phyloP scores from a whole-genome alignment of 495 filamentous ascomycete genomes.

The Apiosordaria backusii region DNA sequence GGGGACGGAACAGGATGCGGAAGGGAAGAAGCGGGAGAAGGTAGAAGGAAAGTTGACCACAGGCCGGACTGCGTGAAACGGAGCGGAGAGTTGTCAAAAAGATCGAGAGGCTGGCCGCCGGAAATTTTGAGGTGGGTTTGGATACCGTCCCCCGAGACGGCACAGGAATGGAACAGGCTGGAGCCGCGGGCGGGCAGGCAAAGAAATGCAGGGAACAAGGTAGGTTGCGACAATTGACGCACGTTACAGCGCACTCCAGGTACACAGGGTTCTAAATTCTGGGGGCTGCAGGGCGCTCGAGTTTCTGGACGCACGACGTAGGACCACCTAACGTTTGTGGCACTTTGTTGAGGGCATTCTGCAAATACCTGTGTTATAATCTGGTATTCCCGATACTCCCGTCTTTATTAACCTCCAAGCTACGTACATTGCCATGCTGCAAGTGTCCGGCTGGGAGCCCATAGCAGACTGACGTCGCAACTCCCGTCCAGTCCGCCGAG shows the following conservation, averaged over 20 bases:
- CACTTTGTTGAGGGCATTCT: conserved; percentile 3
- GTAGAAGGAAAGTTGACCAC: conserved; percentile 27
- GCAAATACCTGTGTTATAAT: not conserved
- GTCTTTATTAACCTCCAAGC: not conserved
- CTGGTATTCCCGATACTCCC: not conserved
- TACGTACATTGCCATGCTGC: not conserved
- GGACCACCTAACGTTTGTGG: not conserved
- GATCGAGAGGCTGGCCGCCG: conserved; percentile 10
- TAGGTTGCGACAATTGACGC: conserved; percentile 24
- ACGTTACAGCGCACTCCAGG: conserved; percentile 8
- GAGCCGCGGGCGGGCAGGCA: conserved; percentile 1
- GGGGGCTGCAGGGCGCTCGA: not conserved
- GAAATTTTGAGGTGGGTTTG: conserved; percentile 29
- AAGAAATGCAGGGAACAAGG: conserved; percentile 19
- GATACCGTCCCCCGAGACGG: not conserved
- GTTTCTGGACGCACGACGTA: not conserved
- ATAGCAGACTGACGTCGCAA: not conserved
- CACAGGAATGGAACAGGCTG: conserved; percentile 8
- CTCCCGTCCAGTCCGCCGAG: conserved; percentile 15
- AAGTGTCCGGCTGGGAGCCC: not conserved
- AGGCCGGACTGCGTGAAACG: conserved; percentile 9
- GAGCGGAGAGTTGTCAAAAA: conserved; percentile 11
- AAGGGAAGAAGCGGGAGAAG: conserved; percentile 15
- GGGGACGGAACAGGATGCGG: conserved; percentile 8
- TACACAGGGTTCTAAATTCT: not conserved